Base-by-base conservation (phyloP, 2,329 filamentous ascomycete species). In the Epichloe sibirici region DNA sequence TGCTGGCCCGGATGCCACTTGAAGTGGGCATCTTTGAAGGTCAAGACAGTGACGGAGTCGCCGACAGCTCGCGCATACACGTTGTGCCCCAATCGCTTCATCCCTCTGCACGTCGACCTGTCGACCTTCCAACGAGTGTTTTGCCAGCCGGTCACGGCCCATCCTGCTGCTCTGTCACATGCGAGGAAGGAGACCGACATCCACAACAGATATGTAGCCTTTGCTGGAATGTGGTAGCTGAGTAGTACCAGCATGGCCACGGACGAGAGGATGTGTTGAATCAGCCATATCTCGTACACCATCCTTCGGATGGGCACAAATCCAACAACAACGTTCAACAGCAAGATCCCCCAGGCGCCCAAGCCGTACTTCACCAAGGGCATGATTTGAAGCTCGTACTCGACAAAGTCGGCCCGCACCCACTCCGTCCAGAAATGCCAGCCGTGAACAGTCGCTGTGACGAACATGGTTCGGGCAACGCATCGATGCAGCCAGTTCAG, bases 401-500 rank as follows among this genome's bases (percentile, higher is more conserved):
- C 66, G 34, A 86, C 72, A 53, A 84, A 79, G 53, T 79, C 77
- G 51, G 79, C 74, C 11, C 70, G 69, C 28, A 74, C 74, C 81
- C 83, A 88, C 61, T 83, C 76, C 3, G 71, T 69, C 67, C 81
- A 82, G 63, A 86, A 88, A 63, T 85, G 79, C 58, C 79, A 85
- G 55, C 85, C 83, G 59, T 88, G 85, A 3, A 87, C 74, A 1
- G 82, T 82, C 2, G 79, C 79, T 0, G 81, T 86, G 15, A 87
- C 68, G 38, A 88, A 76, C 69, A 88, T 78, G 52, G 81, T 84
- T 54, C 85, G 76, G 3, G 80, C 82, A 9, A 83, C 78, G 84
- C 85, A 88, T 55, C 85, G 76, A 60, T 88, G 85, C 50, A 87
- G 66, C 84, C 84, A 88, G 63, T 86, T 87, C 53, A 88, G 69